Evolutionary conservation across 495 filamentous ascomycete species (phyloP), one percentile per base, ranked within the genome.

Genomic region (Lasiosphaeriaceae sp.): DNA sequence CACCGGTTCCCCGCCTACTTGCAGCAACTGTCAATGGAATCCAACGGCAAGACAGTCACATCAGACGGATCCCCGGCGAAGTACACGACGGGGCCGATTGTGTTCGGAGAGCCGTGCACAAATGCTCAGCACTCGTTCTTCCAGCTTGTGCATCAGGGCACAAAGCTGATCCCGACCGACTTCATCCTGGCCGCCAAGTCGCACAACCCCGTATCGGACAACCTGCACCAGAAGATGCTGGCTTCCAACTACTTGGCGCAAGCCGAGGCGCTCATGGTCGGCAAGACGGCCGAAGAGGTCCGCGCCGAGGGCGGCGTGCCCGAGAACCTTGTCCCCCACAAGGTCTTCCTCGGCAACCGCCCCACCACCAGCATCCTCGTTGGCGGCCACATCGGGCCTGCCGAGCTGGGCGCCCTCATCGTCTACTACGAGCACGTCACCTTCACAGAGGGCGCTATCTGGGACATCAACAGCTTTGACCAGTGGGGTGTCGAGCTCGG

Each of bases 61-160:
- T 90, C 93, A 50, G 84, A 83, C 57, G 92, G 91, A 58, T 82
- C 91, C 44, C 89, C 95, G 48, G 92, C 96, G 70, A 95, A 96
- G 73, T 97, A 97, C 80, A 96, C 92, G 50, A 98, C 94, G 16
- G 94, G 77, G 17, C 82, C 94, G 20, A 89, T 98, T 73, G 77
- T 98, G 52, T 98, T 98, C 72, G 94, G 94, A 66, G 94, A 97
- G 80, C 94, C 94, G 52, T 94, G 92, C 71, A 98, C 94, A 72
- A 98, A 98, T 71, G 94, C 94, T 56, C 94, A 98, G 81, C 94
- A 98, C 83, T 97, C 94, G 55, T 98, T 98, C 86, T 98, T 93
- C 86, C 94, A 98, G 81, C 86, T 98, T 50, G 83, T 98, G 39
- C 94, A 98, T 80, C 94, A 98, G 77, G 94, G 94, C 62, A 97